Conservation (phyloP, 2,329 filamentous ascomycete species). For the Ilyonectria robusta region DNA sequence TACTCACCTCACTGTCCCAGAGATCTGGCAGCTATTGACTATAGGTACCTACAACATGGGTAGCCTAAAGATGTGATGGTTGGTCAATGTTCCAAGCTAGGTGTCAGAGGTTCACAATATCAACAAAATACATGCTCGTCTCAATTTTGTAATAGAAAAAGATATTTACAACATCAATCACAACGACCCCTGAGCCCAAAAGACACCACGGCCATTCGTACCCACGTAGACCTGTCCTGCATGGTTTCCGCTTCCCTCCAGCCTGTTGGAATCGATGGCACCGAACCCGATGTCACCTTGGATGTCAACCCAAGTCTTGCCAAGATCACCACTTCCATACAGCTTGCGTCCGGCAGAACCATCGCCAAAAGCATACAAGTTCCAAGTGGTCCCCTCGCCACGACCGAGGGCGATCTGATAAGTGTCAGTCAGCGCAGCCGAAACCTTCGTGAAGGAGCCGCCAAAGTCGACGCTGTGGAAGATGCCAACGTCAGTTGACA, state of each 20-base stretch:
- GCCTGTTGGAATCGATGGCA: conserved; percentile 54
- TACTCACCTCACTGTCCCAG: too few species aligned
- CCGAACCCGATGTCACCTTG: conserved; percentile 62
- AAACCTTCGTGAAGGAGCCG: conserved; percentile 59
- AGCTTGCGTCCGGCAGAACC: conserved; percentile 59
- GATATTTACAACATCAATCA: too few species aligned
- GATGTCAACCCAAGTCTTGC: conserved; percentile 61
- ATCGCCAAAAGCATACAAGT: conserved; percentile 63
- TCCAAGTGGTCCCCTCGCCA: conserved; percentile 58
- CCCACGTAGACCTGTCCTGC: conserved; percentile 64
- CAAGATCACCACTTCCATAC: conserved; percentile 61
- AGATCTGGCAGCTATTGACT: too few species aligned
- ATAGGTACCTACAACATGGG: too few species aligned
- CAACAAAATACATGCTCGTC: too few species aligned
- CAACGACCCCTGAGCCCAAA: conserved; percentile 41
- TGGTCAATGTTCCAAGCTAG: too few species aligned
- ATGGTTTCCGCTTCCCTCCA: conserved; percentile 62
- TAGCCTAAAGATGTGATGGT: too few species aligned
- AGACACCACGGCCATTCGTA: conserved; percentile 64
- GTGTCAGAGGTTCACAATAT: too few species aligned
- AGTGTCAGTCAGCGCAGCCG: conserved; percentile 54
- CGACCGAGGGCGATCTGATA: conserved; percentile 61
- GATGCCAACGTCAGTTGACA: conserved; percentile 67
- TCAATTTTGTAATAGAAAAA: too few species aligned
- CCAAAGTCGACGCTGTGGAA: conserved; percentile 69